Evolutionary conservation across 345 rosid species (phyloP), one percentile per base, ranked within the genome.

Genomic region (Salix arbutifolia): DNA sequence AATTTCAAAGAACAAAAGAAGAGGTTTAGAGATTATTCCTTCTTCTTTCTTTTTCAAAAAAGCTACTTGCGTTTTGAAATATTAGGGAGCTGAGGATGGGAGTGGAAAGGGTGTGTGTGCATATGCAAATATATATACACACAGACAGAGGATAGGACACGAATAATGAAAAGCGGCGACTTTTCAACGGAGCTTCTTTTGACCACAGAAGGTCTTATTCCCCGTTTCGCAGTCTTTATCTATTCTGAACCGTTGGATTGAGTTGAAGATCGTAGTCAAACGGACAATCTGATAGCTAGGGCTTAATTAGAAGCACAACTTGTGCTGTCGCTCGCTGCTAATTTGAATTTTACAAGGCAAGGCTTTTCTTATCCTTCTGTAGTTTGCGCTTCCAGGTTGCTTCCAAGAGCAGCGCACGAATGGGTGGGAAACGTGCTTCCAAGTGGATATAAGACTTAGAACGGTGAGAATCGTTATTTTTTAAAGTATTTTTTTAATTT

Each of bases 121-220:
- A 0, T 33, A 1, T 33, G 37, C 7, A 62, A 67, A 76, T 73
- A 79, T 6, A 17, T 23, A 19, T 5, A 40, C 12, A 40, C 3
- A 40, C 44, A 40, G 3, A 2, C 44, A 2, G 3, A 42, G 46
- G 46, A 12, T 0, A 11, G 3, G 46, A 11, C 46, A 40, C 3
- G 4, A 40, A 10, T 10, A 11, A 42, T 11, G 44, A 40, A 33
- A 30, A 75, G 67, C 2, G 1, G 11, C 19, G 83, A 77, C 76
- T 70, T 75, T 82, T 80, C 84, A 42, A 82, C 81, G 72, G 31
- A 78, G 67, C 38, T 62, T 71, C 60, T 79, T 79, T 74, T 74
- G 76, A 76, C 70, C 33, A 25, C 33, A 21, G 48, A 7, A 67
- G 74, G 82, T 65, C 82, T 6, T 3, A 9, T n/a, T 23, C 14